phyloP scores from a whole-genome alignment of 352 stramenopile genomes.

The Phytophthora syringae region DNA sequence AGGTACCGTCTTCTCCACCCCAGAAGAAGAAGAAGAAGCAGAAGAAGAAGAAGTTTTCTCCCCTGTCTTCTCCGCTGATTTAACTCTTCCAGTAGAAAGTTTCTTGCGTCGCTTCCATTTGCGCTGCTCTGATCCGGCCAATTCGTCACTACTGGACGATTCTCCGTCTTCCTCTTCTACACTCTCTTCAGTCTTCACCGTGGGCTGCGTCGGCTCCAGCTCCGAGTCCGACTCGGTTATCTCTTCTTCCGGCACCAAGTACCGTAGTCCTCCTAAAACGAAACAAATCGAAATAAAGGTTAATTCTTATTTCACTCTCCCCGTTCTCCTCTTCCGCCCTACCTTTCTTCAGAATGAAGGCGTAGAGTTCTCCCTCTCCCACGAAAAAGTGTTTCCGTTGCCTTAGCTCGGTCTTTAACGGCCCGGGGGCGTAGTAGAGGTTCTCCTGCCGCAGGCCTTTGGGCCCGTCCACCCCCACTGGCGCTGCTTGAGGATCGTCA shows the following conservation, averaged over 20 bases:
- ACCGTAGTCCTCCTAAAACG: slow-evolving; percentile 28
- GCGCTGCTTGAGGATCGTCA: slow-evolving; percentile 31
- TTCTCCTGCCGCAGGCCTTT: slow-evolving; percentile 34
- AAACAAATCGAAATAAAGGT: background rate
- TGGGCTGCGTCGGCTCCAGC: slow-evolving; percentile 16
- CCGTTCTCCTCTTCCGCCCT: slow-evolving; percentile 9
- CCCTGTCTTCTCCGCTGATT: background rate
- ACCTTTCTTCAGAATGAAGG: slow-evolving; percentile 44
- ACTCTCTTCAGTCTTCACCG: background rate
- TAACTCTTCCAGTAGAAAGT: slow-evolving; percentile 32
- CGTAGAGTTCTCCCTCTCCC: slow-evolving; percentile 42
- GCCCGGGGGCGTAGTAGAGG: slow-evolving; percentile 30
- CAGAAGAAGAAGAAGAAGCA: no score
- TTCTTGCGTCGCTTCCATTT: slow-evolving; percentile 48
- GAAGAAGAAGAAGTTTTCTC: background rate
- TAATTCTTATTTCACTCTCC: slow-evolving; percentile 8
- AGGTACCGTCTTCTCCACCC: background rate
- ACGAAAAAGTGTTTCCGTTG: slow-evolving; percentile 32
- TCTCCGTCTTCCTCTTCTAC: slow-evolving; percentile 20
- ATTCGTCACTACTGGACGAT: background rate
- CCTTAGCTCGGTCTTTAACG: background rate
- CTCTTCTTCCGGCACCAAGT: slow-evolving; percentile 32
- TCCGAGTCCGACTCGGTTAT: slow-evolving; percentile 30
- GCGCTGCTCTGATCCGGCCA: slow-evolving; percentile 12
- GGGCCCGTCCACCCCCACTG: slow-evolving; percentile 32